These are phyloP conservation scores for Lyophyllum semitale DNA, from an alignment of 768 basidiomycete genomes.

Conservation along the genomic window DNA sequence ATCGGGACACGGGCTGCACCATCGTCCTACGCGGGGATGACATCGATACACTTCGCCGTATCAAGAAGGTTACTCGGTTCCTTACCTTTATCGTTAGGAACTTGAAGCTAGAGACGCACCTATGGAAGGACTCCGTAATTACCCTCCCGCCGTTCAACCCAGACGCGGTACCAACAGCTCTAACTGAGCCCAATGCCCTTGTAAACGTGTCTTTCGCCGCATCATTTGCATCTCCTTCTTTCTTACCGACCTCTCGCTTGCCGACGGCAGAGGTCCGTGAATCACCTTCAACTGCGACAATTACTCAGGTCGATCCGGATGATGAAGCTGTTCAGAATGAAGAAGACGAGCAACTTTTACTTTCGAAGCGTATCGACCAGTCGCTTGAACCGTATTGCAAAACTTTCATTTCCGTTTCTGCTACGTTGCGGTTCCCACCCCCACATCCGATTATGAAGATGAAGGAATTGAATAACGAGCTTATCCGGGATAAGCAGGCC, in stretches of 20 bases:
- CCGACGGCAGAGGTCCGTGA: conserved; percentile 19
- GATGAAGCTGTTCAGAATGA: conserved; percentile 62
- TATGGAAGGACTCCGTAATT: conserved; percentile 91
- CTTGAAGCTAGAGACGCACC: conserved; percentile 88
- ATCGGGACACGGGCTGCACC: conserved; percentile 90
- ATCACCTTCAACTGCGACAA: conserved; percentile 18
- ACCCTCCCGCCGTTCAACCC: conserved; percentile 66
- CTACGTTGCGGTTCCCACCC: conserved; percentile 88
- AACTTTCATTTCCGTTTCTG: conserved; percentile 92
- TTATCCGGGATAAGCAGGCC: conserved; percentile 66
- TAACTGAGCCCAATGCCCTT: conserved; percentile 23
- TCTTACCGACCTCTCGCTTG: conserved; percentile 30
- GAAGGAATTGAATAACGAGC: conserved; percentile 83
- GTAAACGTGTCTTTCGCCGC: conserved; percentile 23
- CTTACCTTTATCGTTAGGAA: conserved; percentile 92
- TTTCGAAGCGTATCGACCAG: conserved; percentile 78
- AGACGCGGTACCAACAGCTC: conserved; percentile 60
- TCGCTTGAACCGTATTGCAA: conserved; percentile 81
- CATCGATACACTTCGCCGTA: conserved; percentile 72
- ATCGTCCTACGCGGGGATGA: conserved; percentile 89
- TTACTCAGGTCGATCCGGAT: conserved; percentile 31
- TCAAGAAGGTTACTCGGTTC: conserved; percentile 93
- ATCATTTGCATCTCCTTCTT: conserved; percentile 27
- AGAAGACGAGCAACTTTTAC: conserved; percentile 67
- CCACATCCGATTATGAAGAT: conserved; percentile 87